Evolutionary conservation across 2,329 filamentous ascomycete species (phyloP).

Genomic region (Sclerotinia glacialis): DNA sequence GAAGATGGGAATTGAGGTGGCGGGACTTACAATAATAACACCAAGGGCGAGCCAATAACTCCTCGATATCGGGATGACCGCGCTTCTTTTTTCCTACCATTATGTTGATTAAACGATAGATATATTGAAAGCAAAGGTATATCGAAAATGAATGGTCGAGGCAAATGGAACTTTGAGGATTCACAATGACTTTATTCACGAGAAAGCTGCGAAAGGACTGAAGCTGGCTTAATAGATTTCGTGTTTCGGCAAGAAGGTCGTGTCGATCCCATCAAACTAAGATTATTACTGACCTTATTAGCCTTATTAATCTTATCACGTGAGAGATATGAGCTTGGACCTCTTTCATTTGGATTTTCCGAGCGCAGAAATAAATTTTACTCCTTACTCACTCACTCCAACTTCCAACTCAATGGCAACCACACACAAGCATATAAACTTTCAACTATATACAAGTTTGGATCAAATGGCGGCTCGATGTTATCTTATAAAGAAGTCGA

Average conservation of each 20-base stretch:
- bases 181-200: not conserved
- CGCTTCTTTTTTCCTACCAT: conserved; percentile 89
- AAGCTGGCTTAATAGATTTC: conserved; percentile 15
- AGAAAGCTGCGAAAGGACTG: not conserved
- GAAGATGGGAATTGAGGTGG: conserved; percentile 12
- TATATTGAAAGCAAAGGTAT: not conserved
- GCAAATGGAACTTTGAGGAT: not conserved
- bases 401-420: not conserved
- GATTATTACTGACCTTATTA: not conserved
- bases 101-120: conserved; percentile 26
- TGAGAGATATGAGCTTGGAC: not conserved
- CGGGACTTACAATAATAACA: conserved; percentile 83
- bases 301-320: too few species aligned
- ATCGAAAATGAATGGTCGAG: not conserved
- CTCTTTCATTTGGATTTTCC: not conserved
- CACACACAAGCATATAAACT: not conserved
- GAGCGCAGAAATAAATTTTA: not conserved
- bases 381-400: too few species aligned
- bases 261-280: not conserved
- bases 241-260: not conserved
- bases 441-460: not conserved
- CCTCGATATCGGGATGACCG: conserved; percentile 79
- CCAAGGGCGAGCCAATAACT: conserved; percentile 84
- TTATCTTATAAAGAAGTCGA: not conserved
- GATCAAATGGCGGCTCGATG: not conserved